Evolutionary conservation across 805 yeast genomes (phyloP).

Genomic region (Groenewaldozyma tartarivorans): DNA sequence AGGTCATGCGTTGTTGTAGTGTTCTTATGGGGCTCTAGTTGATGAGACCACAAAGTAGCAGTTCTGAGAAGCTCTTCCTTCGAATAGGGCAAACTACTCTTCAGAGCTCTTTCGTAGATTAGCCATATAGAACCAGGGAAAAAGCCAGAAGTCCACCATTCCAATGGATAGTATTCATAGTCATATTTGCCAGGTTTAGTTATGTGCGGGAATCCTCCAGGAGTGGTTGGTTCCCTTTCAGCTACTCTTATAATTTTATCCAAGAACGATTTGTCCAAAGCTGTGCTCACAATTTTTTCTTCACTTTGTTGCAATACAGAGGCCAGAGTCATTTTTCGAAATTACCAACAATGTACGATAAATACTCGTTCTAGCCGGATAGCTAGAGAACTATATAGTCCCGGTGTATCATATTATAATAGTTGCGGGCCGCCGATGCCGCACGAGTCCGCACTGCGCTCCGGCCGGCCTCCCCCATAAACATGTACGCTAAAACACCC

Average conservation of each 20-base stretch:
- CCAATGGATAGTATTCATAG: slow-evolving; percentile 12
- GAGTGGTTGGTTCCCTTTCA: slow-evolving; percentile 1
- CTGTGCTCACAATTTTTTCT: too few species aligned
- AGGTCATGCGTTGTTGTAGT: slow-evolving; percentile 26
- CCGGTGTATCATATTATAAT: too few species aligned
- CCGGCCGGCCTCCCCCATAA: too few species aligned
- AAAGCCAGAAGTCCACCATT: slow-evolving; percentile 18
- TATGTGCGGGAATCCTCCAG: slow-evolving; percentile 6
- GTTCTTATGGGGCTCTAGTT: slow-evolving; percentile 8
- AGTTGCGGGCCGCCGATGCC: too few species aligned
- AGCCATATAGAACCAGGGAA: slow-evolving; percentile 15
- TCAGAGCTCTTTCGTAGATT: slow-evolving; percentile 10
- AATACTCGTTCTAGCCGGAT: too few species aligned
- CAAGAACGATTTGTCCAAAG: too few species aligned
- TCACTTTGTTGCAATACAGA: too few species aligned
- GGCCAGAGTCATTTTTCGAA: too few species aligned
- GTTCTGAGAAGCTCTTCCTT: background rate
- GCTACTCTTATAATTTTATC: slow-evolving; percentile 2
- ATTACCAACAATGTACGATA: too few species aligned
- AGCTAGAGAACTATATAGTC: too few species aligned
- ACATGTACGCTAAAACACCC: too few species aligned
- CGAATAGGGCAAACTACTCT: background rate
- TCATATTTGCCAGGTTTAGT: slow-evolving; percentile 5
- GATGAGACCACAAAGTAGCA: slow-evolving; percentile 9
- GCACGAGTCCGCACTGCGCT: too few species aligned